Evolutionary conservation across 2,329 filamentous ascomycete genomes (phyloP), one percentile per base, ranked within the genome.

Genomic region (Dichotomopilus funicola): DNA sequence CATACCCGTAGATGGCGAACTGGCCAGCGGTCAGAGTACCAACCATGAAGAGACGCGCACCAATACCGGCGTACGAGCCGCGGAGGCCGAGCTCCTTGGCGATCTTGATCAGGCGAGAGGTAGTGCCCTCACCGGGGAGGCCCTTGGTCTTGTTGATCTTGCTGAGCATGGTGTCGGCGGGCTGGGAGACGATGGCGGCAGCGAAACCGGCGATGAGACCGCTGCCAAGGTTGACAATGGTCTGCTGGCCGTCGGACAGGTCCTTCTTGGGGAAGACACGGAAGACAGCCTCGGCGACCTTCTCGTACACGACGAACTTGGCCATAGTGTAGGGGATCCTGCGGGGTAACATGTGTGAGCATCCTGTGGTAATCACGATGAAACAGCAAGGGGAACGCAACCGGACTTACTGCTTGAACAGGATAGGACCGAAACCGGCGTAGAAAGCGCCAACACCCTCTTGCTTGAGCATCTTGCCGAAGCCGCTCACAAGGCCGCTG

Each of bases 121-220:
- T 82, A 67, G 86, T 91, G 68, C 88, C 81, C 78, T 91, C 87
- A 75, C 88, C 88, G 63, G 88, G 87, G 61, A 81, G 75, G 74
- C 87, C 88, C 76, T 86, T 85, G 73, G 86, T 88, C 85, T 91
- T 91, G 85, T 91, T 91, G 80, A 91, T 91, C 82, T 90, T 91
- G 76, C 78, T 83, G 65, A 91, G 83, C 87, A 91, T 91, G 68
- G 88, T 91, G 72, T 91, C 88, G 69, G 88, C 88, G 65, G 88
- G 88, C 77, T 91, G 88, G 61, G 88, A 91, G 69, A 91, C 80
- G 67, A 90, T 70, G 70, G 88, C 88, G 64, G 88, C 88, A 66
- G 87, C 87, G 75, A 91, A 87, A 84, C 88, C 87, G 88, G 68
- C 67, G 41, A 67, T 54, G 42, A 70, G 67, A 63, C 68, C 67